Percentiles rank a stretch among this genome's conserved stretches.
Conservation (phyloP, 371 early-diverging fungal genomes). For the Haplosporangium sp. region DNA sequence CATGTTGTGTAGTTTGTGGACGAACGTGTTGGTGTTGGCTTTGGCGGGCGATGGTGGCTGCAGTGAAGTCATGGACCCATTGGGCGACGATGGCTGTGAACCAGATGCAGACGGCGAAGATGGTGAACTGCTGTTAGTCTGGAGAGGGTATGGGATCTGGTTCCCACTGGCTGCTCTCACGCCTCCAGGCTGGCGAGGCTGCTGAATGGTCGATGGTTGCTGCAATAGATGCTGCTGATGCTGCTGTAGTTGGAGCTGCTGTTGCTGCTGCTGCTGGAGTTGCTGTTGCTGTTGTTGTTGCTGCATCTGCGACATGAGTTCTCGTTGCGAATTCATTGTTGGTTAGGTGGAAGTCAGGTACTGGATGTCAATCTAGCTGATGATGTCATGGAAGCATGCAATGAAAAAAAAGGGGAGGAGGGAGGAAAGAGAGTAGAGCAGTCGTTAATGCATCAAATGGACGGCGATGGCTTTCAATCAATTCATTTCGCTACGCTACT, state of each 20-base stretch:
- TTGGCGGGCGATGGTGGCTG: conserved; percentile 61
- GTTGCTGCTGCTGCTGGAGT: conserved; percentile 25
- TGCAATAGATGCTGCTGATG: conserved; percentile 24
- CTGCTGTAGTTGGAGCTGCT: conserved; percentile 32
- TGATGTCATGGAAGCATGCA: background rate
- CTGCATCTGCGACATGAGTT: conserved; percentile 37
- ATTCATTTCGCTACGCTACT: too few species aligned
- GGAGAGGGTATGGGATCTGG: conserved; percentile 58
- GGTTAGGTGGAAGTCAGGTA: background rate
- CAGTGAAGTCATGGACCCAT: conserved; percentile 61
- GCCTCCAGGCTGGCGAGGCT: conserved; percentile 51
- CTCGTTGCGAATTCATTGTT: conserved; percentile 34
- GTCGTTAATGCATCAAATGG: conserved; percentile 1
- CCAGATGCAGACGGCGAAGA: conserved; percentile 60
- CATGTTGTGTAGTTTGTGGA: conserved; percentile 80
- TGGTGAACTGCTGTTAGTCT: conserved; percentile 49
- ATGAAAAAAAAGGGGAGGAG: background rate
- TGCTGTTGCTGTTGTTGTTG: conserved; percentile 25
- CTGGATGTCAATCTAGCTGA: too few species aligned
- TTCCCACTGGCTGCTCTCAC: conserved; percentile 48
- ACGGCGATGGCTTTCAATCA: background rate
- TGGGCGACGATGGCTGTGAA: conserved; percentile 63
- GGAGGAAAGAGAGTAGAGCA: background rate
- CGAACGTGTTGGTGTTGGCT: conserved; percentile 69
- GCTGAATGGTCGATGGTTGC: conserved; percentile 20